Conservation (phyloP, 805 yeast genomes). For the Candida dajiaensis region DNA sequence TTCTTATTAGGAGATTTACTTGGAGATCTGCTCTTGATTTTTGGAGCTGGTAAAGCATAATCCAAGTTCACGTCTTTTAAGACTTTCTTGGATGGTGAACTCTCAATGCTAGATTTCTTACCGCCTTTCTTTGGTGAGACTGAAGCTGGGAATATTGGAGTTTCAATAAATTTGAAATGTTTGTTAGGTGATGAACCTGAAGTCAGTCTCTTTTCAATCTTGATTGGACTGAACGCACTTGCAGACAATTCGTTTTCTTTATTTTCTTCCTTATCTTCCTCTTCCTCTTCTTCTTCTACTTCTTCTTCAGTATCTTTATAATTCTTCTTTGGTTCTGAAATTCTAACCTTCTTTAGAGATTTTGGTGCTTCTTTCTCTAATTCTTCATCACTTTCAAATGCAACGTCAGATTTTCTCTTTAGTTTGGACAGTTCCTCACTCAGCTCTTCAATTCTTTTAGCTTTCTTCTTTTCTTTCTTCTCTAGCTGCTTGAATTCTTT, state of each 20-base stretch:
- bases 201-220: neutral
- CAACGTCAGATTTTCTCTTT: slow-evolving; percentile 15
- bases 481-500: slow-evolving; percentile 1
- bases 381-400: neutral
- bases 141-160: slow-evolving; percentile 5
- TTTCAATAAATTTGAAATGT: slow-evolving; percentile 15
- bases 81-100: slow-evolving; percentile 13
- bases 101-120: neutral
- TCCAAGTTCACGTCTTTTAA: slow-evolving; percentile 14
- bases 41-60: slow-evolving; percentile 6
- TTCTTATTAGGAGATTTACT: slow-evolving; percentile 8
- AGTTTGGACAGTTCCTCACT: neutral
- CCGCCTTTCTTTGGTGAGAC: slow-evolving; percentile 6
- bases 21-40: slow-evolving; percentile 9
- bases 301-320: slow-evolving; percentile 1
- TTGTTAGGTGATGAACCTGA: slow-evolving; percentile 11
- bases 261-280: slow-evolving; percentile 3
- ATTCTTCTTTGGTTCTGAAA: neutral
- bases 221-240: slow-evolving; percentile 6
- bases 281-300: slow-evolving; percentile 3
- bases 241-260: slow-evolving; percentile 9
- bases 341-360: neutral
- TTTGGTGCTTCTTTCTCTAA: slow-evolving; percentile 1
- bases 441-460: slow-evolving; percentile 11
- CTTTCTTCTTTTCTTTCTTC: slow-evolving; percentile 13